These are phyloP conservation scores for Xylaria flabelliformis DNA, from an alignment of 495 filamentous ascomycete genomes.

Conservation along the genomic window DNA sequence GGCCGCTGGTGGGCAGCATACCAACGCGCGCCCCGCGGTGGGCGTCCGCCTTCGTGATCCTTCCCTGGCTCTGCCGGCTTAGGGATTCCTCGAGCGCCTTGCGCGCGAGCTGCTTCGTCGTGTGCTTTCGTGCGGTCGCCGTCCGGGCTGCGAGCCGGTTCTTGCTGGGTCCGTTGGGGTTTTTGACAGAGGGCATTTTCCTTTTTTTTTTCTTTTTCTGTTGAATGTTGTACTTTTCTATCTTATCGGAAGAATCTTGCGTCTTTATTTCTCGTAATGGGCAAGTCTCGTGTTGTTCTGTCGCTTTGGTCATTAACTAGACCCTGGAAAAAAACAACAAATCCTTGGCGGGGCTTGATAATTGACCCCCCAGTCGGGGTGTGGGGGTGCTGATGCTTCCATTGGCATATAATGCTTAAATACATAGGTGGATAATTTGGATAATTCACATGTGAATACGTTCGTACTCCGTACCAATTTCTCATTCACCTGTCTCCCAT, in stretches of 20 bases:
- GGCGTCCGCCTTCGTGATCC: conserved; percentile 43
- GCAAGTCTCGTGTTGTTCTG: no score
- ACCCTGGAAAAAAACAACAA: neutral
- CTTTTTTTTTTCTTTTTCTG: no score
- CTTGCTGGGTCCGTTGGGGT: conserved; percentile 54
- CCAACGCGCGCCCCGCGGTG: conserved; percentile 47
- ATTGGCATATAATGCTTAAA: neutral
- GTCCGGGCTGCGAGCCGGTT: conserved; percentile 48
- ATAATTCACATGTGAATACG: neutral
- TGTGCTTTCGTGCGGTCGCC: conserved; percentile 39
- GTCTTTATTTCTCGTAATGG: neutral
- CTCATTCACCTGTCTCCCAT: no score
- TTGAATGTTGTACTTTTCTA: no score
- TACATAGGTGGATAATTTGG: neutral
- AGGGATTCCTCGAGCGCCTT: conserved; percentile 28
- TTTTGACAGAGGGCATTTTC: conserved; percentile 51
- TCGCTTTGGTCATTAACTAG: neutral
- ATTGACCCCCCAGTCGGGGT: neutral
- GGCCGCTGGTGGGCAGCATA: conserved; percentile 52
- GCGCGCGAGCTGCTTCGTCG: conserved; percentile 35
- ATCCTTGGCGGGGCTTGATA: neutral
- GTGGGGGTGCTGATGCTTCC: neutral
- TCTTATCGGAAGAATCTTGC: neutral
- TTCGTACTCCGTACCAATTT: no score
- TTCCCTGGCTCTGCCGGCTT: neutral